These are phyloP conservation scores for Mycena indigotica DNA, from an alignment of 768 basidiomycete species.

Conservation along the genomic window DNA sequence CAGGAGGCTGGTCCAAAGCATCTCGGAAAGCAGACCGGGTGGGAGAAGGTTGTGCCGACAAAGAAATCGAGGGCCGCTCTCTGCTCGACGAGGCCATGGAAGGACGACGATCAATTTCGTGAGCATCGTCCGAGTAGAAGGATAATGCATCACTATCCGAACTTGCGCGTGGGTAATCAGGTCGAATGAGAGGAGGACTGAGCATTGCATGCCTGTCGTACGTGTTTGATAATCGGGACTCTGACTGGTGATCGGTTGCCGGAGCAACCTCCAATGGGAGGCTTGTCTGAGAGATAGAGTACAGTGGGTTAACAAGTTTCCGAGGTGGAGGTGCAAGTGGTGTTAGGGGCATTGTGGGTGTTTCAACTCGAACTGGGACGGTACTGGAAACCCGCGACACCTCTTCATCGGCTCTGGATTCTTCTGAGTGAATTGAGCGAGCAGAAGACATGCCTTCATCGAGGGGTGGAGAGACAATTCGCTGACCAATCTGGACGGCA, in stretches of 20 bases:
- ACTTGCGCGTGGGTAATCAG: conserved; percentile 23
- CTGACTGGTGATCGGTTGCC: conserved; percentile 5
- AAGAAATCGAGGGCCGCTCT: conserved; percentile 61
- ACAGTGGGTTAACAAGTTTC: conserved; percentile 48
- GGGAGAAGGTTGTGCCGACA: conserved; percentile 72
- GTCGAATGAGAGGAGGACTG: conserved; percentile 17
- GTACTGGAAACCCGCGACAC: conserved; percentile 44
- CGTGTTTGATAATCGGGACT: conserved; percentile 19
- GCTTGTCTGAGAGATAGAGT: conserved; percentile 62
- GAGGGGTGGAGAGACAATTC: conserved; percentile 38
- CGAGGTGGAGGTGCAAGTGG: conserved; percentile 71
- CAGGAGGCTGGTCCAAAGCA: conserved; percentile 41
- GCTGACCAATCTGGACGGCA: conserved; percentile 35
- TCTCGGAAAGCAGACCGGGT: conserved; percentile 83
- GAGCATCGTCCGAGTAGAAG: conserved; percentile 43
- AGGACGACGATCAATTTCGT: conserved; percentile 39
- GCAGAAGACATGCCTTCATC: conserved; percentile 32
- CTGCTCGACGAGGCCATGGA: conserved; percentile 54
- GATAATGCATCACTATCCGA: conserved; percentile 21
- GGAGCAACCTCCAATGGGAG: conserved; percentile 31
- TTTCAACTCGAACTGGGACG: conserved; percentile 61
- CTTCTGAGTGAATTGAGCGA: conserved; percentile 24
- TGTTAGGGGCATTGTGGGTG: conserved; percentile 59
- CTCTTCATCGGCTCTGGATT: conserved; percentile 14
- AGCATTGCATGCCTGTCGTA: conserved; percentile 19